phyloP scores from a whole-genome alignment of 768 basidiomycete genomes.

The Hygrocybe coccinea region DNA sequence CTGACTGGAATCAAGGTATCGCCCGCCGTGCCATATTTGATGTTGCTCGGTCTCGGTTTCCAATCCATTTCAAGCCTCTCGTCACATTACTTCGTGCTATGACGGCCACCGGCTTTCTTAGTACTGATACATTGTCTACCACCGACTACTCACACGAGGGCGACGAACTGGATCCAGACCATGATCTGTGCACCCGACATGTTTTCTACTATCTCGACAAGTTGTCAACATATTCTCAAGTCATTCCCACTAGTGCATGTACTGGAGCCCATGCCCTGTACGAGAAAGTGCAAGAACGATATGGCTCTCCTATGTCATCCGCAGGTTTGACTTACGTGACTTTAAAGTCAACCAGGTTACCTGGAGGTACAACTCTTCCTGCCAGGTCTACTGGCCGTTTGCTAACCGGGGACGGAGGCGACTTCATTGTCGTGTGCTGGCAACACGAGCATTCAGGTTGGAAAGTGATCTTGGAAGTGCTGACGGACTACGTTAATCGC shows the following conservation, averaged over 20 bases:
- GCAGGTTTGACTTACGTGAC: conserved; percentile 60
- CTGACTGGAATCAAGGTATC: conserved; percentile 62
- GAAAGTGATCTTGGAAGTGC: conserved; percentile 76
- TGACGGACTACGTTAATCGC: conserved; percentile 69
- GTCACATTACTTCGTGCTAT: conserved; percentile 70
- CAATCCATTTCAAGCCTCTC: conserved; percentile 68
- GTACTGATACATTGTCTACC: conserved; percentile 62
- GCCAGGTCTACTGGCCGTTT: conserved; percentile 63
- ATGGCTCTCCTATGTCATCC: conserved; percentile 44
- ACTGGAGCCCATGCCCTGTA: conserved; percentile 67
- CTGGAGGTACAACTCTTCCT: conserved; percentile 70
- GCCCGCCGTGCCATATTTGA: conserved; percentile 79
- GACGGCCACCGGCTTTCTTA: conserved; percentile 71
- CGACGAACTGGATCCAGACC: conserved; percentile 40
- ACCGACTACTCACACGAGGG: conserved; percentile 42
- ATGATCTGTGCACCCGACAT: conserved; percentile 56
- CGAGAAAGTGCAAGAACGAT: conserved; percentile 61
- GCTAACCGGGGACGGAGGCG: conserved; percentile 66
- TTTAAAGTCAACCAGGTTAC: conserved; percentile 60
- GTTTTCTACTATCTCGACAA: conserved; percentile 74
- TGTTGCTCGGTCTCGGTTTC: conserved; percentile 77
- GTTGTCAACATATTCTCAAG: conserved; percentile 70
- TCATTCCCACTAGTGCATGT: conserved; percentile 58
- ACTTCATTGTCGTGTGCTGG: conserved; percentile 73
- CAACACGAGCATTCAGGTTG: conserved; percentile 79